Percentiles rank a stretch among this genome's conserved stretches.
Conservation (phyloP, 805 yeast species). For the Naumovozyma dairenensis region DNA sequence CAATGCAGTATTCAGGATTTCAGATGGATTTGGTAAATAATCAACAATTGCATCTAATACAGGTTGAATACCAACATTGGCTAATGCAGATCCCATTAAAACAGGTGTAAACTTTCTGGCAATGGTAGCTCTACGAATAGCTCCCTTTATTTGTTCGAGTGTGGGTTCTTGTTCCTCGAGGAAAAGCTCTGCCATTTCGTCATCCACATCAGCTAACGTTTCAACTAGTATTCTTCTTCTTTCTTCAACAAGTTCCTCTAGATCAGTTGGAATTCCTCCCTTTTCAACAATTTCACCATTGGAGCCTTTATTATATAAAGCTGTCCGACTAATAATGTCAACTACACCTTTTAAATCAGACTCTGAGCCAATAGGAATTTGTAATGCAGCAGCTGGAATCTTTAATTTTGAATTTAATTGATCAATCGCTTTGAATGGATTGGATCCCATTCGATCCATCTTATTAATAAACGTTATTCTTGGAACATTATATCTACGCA, state of each 20-base stretch:
- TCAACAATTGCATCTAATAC: slow-evolving; percentile 94
- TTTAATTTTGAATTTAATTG: slow-evolving; percentile 81
- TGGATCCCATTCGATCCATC: slow-evolving; percentile 99
- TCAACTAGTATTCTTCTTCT: slow-evolving; percentile 80
- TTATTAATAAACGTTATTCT: slow-evolving; percentile 92
- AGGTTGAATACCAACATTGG: slow-evolving; percentile 91
- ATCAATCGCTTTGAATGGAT: slow-evolving; percentile 91
- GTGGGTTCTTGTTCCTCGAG: slow-evolving; percentile 87
- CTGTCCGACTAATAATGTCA: slow-evolving; percentile 79
- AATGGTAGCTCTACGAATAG: slow-evolving; percentile 91
- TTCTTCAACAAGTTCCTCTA: slow-evolving; percentile 77
- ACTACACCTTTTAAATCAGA: slow-evolving; percentile 78
- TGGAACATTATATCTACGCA: slow-evolving; percentile 97
- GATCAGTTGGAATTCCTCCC: slow-evolving; percentile 65
- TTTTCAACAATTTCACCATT: slow-evolving; percentile 78
- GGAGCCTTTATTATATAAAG: slow-evolving; percentile 77
- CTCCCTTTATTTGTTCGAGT: slow-evolving; percentile 70
- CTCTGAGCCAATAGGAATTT: slow-evolving; percentile 96
- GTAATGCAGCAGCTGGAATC: slow-evolving; percentile 94
- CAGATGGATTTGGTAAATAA: slow-evolving; percentile 91
- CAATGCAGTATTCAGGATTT: slow-evolving; percentile 81
- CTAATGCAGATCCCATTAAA: slow-evolving; percentile 97
- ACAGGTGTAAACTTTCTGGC: slow-evolving; percentile 97
- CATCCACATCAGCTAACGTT: slow-evolving; percentile 96
- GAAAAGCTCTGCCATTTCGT: slow-evolving; percentile 87